Evolutionary conservation across 768 basidiomycete species (phyloP).

Genomic region (Calvatia gigantea): DNA sequence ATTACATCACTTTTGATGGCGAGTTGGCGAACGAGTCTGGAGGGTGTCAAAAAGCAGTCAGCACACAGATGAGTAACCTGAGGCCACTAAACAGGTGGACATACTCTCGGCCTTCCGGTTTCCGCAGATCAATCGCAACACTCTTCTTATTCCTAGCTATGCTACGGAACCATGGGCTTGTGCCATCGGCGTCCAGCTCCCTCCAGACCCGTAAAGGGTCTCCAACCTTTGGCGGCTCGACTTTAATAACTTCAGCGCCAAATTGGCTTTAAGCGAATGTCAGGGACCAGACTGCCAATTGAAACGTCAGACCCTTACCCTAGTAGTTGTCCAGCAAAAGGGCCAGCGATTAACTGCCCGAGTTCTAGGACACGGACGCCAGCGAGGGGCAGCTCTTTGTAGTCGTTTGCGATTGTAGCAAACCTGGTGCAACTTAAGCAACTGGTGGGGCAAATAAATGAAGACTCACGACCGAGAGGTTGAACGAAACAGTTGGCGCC

Average conservation of each 20-base stretch:
- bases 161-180: constrained; percentile 73
- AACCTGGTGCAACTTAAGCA: not conserved
- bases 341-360: constrained; percentile 70
- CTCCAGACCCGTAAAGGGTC: constrained; percentile 71
- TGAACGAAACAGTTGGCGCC: constrained; percentile 7
- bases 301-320: constrained; percentile 37
- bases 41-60: not conserved
- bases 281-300: not conserved
- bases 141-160: constrained; percentile 74
- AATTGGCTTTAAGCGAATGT: constrained; percentile 46
- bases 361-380: constrained; percentile 66
- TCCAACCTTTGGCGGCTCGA: constrained; percentile 60
- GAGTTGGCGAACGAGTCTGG: constrained; percentile 56
- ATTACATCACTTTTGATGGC: constrained; percentile 65
- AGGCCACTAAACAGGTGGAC: constrained; percentile 10
- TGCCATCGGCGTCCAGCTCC: constrained; percentile 66
- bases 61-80: not conserved
- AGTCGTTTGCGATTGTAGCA: constrained; percentile 12
- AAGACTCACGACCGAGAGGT: constrained; percentile 6
- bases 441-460: not conserved
- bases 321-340: constrained; percentile 69
- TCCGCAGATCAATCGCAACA: constrained; percentile 61
- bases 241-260: constrained; percentile 71
- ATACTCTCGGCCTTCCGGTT: constrained; percentile 27
- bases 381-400: constrained; percentile 48